Percentiles rank a stretch among this genome's conserved stretches.
Evolutionary conservation across 2,329 filamentous ascomycete species (phyloP).

Genomic region (Phialophora macrospora): DNA sequence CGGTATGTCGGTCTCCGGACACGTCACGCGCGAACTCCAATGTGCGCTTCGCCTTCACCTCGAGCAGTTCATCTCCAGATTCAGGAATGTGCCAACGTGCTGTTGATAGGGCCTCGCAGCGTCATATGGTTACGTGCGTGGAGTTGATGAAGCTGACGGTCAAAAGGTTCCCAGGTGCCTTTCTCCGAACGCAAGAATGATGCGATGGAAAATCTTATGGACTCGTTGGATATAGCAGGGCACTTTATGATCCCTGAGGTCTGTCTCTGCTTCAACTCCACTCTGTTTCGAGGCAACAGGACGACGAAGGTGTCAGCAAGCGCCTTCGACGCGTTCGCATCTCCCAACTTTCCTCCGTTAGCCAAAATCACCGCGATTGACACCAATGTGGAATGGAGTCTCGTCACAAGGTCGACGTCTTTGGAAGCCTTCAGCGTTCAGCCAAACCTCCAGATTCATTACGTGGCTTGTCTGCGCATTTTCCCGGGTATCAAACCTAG

Average conservation of each 20-base stretch:
- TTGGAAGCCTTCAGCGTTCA: conserved; percentile 77
- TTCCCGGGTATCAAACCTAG: conserved; percentile 93
- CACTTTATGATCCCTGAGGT: conserved; percentile 94
- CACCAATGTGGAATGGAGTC: conserved; percentile 79
- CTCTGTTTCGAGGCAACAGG: conserved; percentile 84
- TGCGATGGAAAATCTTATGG: conserved; percentile 86
- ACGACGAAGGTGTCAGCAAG: conserved; percentile 87
- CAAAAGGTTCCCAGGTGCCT: conserved; percentile 71
- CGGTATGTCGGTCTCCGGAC: conserved; percentile 40
- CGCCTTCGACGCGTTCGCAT: conserved; percentile 84
- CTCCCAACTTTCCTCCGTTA: conserved; percentile 82
- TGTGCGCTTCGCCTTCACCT: neutral
- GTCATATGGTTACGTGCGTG: neutral
- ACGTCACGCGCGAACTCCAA: neutral
- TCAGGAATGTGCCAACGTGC: neutral
- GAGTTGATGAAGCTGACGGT: conserved; percentile 5
- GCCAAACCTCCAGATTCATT: conserved; percentile 78
- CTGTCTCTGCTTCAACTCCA: conserved; percentile 91
- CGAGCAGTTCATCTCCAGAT: neutral
- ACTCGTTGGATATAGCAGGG: conserved; percentile 82
- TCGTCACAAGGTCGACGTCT: conserved; percentile 73
- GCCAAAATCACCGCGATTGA: conserved; percentile 80
- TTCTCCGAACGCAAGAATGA: conserved; percentile 92
- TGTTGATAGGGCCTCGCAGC: neutral
- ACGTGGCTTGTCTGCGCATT: conserved; percentile 85